Percentiles rank a stretch among this genome's conserved stretches.
Evolutionary conservation across 2,329 filamentous ascomycete species (phyloP).

Genomic region (Cadophora sp.): DNA sequence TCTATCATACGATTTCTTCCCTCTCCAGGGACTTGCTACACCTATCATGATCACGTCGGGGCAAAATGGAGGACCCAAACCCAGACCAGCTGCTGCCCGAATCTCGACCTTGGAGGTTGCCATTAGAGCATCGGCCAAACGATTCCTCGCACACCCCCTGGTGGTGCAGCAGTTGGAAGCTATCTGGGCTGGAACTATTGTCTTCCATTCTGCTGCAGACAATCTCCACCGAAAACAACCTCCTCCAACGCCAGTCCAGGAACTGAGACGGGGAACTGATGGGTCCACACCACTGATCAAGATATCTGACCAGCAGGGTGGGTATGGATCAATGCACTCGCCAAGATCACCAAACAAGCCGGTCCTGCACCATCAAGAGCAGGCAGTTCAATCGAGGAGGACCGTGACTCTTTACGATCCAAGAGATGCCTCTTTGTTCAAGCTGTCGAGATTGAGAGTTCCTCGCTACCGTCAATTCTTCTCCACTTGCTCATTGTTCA

Average conservation of each 20-base stretch:
- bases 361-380: constrained; percentile 23
- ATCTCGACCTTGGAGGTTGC: constrained; percentile 93
- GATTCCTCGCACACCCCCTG: constrained; percentile 88
- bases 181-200: constrained; percentile 95
- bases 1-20: constrained; percentile 93
- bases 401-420: constrained; percentile 91
- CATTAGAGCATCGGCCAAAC: constrained; percentile 90
- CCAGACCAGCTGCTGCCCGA: constrained; percentile 67
- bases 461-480: constrained; percentile 91
- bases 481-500: constrained; percentile 84
- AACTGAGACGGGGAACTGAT: constrained; percentile 20
- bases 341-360: constrained; percentile 39
- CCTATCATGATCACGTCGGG: constrained; percentile 47
- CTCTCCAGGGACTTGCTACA: constrained; percentile 78
- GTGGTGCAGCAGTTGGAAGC: constrained; percentile 95
- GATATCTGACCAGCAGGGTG: constrained; percentile 32
- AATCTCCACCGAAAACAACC: constrained; percentile 72
- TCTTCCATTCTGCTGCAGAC: constrained; percentile 90
- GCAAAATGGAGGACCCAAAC: constrained; percentile 50
- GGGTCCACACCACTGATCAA: constrained; percentile 36
- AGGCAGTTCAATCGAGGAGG: constrained; percentile 46
- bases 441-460: constrained; percentile 87
- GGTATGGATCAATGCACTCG: constrained; percentile 49
- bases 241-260: constrained; percentile 40
- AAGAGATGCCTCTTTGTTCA: constrained; percentile 87